Evolutionary conservation across 169 alveolate genomes (phyloP).

Genomic region (Hammondia hammondi): DNA sequence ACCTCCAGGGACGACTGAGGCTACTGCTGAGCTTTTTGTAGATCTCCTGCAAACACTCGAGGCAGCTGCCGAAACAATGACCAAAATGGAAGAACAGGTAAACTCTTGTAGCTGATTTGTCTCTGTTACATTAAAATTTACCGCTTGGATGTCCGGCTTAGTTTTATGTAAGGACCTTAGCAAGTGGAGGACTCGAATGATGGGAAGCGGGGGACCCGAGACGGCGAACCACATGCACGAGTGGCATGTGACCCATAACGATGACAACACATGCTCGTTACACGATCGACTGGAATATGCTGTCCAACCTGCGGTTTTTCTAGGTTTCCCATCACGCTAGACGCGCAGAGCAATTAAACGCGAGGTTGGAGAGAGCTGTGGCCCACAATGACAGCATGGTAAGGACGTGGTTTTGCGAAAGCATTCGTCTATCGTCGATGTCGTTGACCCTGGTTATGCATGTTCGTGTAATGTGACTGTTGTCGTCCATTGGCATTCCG

Average conservation of each 20-base stretch:
- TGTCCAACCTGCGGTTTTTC: not conserved
- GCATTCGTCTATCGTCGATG: not conserved
- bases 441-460: not conserved
- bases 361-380: conserved; percentile 10
- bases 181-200: not conserved
- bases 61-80: not conserved
- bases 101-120: not conserved
- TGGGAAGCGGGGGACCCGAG: not conserved
- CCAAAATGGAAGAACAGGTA: not conserved
- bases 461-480: not conserved
- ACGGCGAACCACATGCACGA: not conserved
- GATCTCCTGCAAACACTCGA: conserved; percentile 19
- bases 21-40: not conserved
- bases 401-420: not conserved
- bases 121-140: too few species aligned
- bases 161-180: not conserved
- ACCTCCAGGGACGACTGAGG: not conserved
- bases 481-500: not conserved
- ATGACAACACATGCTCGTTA: not conserved
- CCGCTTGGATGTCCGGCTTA: not conserved
- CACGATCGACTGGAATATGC: not conserved
- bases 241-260: not conserved
- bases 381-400: conserved; percentile 20
- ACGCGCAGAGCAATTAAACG: not conserved
- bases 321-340: not conserved